A percentile compares a stretch with the other conserved stretches of the same genome.
Evolutionary conservation across 331 rosid species (phyloP).

Genomic region (Malus hybrid): DNA sequence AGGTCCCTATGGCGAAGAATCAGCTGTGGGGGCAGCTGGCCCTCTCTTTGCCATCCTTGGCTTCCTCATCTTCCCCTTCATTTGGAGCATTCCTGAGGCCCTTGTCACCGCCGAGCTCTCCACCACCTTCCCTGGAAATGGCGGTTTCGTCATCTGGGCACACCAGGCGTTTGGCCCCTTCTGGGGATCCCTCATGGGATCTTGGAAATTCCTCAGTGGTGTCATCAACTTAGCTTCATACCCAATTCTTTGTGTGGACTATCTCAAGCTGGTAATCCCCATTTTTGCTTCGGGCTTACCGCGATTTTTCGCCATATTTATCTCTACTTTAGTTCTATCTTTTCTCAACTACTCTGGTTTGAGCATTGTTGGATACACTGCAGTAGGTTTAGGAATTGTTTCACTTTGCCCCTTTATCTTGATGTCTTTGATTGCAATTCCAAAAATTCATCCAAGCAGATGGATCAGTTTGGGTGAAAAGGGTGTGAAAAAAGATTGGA

Average conservation of each 20-base stretch:
- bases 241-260: slow-evolving; percentile 26
- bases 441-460: slow-evolving; percentile 30
- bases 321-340: slow-evolving; percentile 19
- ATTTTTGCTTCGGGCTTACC: slow-evolving; percentile 27
- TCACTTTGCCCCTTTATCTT: slow-evolving; percentile 27
- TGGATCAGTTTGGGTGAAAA: slow-evolving; percentile 23
- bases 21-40: slow-evolving; percentile 23
- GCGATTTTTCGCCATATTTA: slow-evolving; percentile 12
- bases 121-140: slow-evolving; percentile 34
- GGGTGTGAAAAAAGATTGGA: slow-evolving; percentile 28
- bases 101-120: slow-evolving; percentile 32
- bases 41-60: slow-evolving; percentile 33
- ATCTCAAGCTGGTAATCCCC: slow-evolving; percentile 23
- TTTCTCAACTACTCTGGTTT: slow-evolving; percentile 33
- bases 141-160: slow-evolving; percentile 38
- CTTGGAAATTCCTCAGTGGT: slow-evolving; percentile 29
- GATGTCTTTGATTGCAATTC: slow-evolving; percentile 29
- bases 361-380: slow-evolving; percentile 30
- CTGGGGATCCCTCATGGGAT: slow-evolving; percentile 35
- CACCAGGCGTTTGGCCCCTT: slow-evolving; percentile 31
- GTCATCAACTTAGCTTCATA: slow-evolving; percentile 32
- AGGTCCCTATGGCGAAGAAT: slow-evolving; percentile 22
- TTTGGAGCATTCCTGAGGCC: slow-evolving; percentile 43
- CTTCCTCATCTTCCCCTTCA: slow-evolving; percentile 32
- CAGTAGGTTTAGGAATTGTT: slow-evolving; percentile 18